Evolutionary conservation across 2,329 filamentous ascomycete species (phyloP).

Genomic region (Ramularia endophylla): DNA sequence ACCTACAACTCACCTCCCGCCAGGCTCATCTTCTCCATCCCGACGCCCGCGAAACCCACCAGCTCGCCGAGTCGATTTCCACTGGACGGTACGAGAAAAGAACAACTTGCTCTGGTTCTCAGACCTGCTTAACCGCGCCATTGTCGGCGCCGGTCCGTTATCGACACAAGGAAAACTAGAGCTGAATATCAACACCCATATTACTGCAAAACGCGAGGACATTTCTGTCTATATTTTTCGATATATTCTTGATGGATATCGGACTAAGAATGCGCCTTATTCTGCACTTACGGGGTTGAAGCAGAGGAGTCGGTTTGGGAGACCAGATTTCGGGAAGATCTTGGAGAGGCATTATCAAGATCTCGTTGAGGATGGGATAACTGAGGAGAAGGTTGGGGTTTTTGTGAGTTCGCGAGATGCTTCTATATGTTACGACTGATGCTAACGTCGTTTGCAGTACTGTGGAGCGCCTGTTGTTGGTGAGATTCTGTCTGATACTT

Average conservation of each 20-base stretch:
- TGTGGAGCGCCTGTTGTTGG: constrained; percentile 53
- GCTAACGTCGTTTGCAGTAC: constrained; percentile 28
- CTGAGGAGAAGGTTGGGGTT: constrained; percentile 46
- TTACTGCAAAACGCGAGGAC: constrained; percentile 50
- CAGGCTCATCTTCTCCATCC: no score
- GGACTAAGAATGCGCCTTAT: constrained; percentile 46
- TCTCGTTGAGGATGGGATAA: constrained; percentile 37
- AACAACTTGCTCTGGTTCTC: constrained; percentile 55
- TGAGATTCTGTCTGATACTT: constrained; percentile 51
- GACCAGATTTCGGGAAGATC: constrained; percentile 50
- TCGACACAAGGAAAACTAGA: constrained; percentile 37
- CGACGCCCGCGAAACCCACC: constrained; percentile 1
- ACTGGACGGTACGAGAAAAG: constrained; percentile 55
- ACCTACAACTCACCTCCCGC: no score
- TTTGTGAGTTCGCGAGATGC: constrained; percentile 29
- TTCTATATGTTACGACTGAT: neutral
- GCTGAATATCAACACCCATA: constrained; percentile 51
- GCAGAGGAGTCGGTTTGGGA: constrained; percentile 49
- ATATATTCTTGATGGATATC: constrained; percentile 52
- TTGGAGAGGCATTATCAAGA: constrained; percentile 51
- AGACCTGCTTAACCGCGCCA: constrained; percentile 48
- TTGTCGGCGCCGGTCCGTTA: constrained; percentile 34
- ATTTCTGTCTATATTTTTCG: constrained; percentile 52
- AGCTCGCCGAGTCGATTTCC: constrained; percentile 49
- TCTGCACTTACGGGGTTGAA: constrained; percentile 51